Evolutionary conservation across 306 rosid genomes (phyloP), one percentile per base, ranked within the genome.

Genomic region (Pyrus betulifolia): DNA sequence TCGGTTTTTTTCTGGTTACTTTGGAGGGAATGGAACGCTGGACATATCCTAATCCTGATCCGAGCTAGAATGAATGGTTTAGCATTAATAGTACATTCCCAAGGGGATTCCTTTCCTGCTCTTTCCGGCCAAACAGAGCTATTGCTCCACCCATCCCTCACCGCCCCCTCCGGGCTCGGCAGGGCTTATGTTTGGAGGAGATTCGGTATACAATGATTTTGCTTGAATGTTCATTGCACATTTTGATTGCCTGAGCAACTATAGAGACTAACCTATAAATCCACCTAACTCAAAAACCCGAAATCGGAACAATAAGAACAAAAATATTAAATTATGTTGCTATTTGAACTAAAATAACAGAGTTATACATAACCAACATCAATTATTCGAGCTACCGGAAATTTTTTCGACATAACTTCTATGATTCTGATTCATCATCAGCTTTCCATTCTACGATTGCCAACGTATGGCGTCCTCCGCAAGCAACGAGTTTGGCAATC

Each of bases 381-480:
- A 23, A 46, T 44, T 58, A 54, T 22, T 40, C 33, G 58, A 68
- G 69, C 58, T 35, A 23, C 35, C 33, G 25, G 69, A 76, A 62
- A 72, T 31, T 64, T 67, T 30, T 80, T 74, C 21, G 62, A 25
- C n/a, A 72, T 33, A 15, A 67, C 8, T 9, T 30, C 15, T 42
- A 72, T 79, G 75, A 82, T 8, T 80, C 74, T 57, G 78, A 30
- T 40, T 83, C 52, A 68, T 88, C 88, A n/a, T 84, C 91, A 42
- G 31, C 67, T 68, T 86, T 78, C 97, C 96, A 90, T 78, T 92
- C 89, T 42, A 88, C 97, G 4, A 88, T 65, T 18, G 99, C 98
- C 82, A 92, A 77, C 45, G 99, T 92, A 85, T 92, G 98, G 82
- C 99, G 97, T 70, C 99, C 99, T 55, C 99, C 97, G 8, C 92